Conservation (phyloP, 352 stramenopile species). For the Blastocystis sp. region DNA sequence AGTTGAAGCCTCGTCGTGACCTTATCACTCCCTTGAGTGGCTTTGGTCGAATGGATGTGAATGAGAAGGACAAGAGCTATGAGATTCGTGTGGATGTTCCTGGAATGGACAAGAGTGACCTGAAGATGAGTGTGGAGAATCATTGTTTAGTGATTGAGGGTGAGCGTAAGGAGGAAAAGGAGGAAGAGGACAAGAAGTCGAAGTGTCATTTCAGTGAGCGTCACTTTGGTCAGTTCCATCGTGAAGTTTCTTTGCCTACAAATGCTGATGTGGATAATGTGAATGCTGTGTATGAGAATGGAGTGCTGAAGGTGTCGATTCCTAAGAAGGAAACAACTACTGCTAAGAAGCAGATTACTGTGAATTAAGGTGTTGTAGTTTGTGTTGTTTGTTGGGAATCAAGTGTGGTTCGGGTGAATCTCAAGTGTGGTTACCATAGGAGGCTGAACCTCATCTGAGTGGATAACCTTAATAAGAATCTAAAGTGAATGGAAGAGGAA, state of each 20-base stretch:
- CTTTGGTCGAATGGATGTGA: conserved; percentile 65
- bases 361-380: neutral
- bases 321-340: conserved; percentile 8
- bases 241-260: conserved; percentile 43
- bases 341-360: conserved; percentile 48
- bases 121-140: conserved; percentile 40
- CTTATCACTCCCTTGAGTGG: conserved; percentile 55
- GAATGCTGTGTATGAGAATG: conserved; percentile 35
- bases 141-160: conserved; percentile 48
- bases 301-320: neutral
- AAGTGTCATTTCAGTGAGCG: conserved; percentile 57
- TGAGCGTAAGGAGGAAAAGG: conserved; percentile 57
- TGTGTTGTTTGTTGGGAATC: too few species aligned
- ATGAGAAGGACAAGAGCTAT: conserved; percentile 30
- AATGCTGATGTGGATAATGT: conserved; percentile 44
- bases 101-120: conserved; percentile 59
- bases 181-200: neutral
- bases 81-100: conserved; percentile 51
- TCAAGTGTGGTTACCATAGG: too few species aligned
- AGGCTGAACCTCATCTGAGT: too few species aligned
- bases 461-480: too few species aligned
- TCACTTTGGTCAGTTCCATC: conserved; percentile 35
- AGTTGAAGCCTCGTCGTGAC: neutral
- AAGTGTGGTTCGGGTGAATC: too few species aligned
- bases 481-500: too few species aligned